Percentiles rank a stretch among this genome's conserved stretches.
These are phyloP conservation scores for Tardiomyces digboiensis DNA, from an alignment of 1,139 yeast genomes.

Conservation along the genomic window DNA sequence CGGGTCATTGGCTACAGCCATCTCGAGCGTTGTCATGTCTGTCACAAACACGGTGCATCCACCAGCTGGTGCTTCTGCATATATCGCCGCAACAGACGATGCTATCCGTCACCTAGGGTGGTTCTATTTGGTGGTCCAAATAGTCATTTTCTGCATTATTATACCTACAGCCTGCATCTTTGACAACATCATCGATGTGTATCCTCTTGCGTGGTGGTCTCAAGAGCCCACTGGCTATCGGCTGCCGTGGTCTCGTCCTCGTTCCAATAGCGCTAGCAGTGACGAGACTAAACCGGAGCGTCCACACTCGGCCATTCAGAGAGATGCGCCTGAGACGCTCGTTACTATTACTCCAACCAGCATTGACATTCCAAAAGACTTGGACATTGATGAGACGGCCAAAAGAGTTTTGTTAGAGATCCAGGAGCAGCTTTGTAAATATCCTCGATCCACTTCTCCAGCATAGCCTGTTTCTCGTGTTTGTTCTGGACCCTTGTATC, in stretches of 20 bases:
- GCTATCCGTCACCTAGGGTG: constrained; percentile 45
- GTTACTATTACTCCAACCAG: background rate
- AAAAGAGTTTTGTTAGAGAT: background rate
- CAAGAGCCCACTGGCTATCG: constrained; percentile 8
- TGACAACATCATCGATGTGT: constrained; percentile 45
- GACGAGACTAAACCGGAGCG: background rate
- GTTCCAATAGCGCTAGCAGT: background rate
- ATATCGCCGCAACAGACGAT: constrained; percentile 46
- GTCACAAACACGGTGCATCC: constrained; percentile 56
- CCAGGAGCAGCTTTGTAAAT: background rate
- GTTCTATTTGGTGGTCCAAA: constrained; percentile 56
- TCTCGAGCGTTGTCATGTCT: constrained; percentile 50
- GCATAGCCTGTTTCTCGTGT: no score
- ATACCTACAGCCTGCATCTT: constrained; percentile 44
- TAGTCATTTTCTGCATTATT: constrained; percentile 43
- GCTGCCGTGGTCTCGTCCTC: background rate
- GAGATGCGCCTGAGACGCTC: background rate
- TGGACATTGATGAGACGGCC: background rate
- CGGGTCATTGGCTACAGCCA: constrained; percentile 52
- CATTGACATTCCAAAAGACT: background rate
- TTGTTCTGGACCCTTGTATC: no score
- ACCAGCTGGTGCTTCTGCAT: constrained; percentile 67
- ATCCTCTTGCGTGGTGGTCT: constrained; percentile 62
- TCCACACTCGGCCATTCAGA: background rate
- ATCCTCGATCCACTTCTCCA: background rate